These are phyloP conservation scores for Mycena leptocephala DNA, from an alignment of 768 basidiomycete genomes.

Conservation along the genomic window DNA sequence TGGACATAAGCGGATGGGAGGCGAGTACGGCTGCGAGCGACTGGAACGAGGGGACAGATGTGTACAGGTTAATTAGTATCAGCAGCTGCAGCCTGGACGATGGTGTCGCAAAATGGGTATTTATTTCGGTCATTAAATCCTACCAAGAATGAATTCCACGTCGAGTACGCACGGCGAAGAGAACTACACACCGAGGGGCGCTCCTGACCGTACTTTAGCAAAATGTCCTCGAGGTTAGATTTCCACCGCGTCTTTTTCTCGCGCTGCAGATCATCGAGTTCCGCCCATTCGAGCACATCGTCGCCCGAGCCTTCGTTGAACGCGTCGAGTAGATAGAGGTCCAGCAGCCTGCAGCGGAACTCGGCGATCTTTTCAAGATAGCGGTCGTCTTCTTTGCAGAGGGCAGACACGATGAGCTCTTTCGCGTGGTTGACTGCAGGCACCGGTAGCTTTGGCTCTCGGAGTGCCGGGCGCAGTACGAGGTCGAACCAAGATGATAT, in stretches of 20 bases:
- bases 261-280: conserved; percentile 74
- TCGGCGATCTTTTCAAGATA: conserved; percentile 67
- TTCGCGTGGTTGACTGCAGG: conserved; percentile 76
- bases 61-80: conserved; percentile 75
- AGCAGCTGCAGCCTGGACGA: conserved; percentile 80
- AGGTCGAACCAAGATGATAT: conserved; percentile 90
- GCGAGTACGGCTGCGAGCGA: conserved; percentile 67
- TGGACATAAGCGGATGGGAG: conserved; percentile 74
- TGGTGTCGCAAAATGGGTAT: conserved; percentile 73
- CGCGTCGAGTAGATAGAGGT: conserved; percentile 85
- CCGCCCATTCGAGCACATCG: conserved; percentile 84
- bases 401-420: conserved; percentile 77
- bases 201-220: conserved; percentile 76
- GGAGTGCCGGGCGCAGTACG: conserved; percentile 82
- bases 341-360: conserved; percentile 80
- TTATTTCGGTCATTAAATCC: conserved; percentile 81
- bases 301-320: conserved; percentile 82
- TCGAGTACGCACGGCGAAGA: background rate
- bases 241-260: conserved; percentile 80
- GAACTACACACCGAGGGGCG: conserved; percentile 72
- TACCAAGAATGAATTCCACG: conserved; percentile 47
- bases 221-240: conserved; percentile 82
- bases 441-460: conserved; percentile 79
- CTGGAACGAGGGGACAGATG: conserved; percentile 69
- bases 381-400: conserved; percentile 65